A percentile compares a stretch with the other conserved stretches of the same genome.
These are phyloP conservation scores for Xylaria sp. DNA, from an alignment of 2,329 filamentous ascomycete species.

Conservation along the genomic window DNA sequence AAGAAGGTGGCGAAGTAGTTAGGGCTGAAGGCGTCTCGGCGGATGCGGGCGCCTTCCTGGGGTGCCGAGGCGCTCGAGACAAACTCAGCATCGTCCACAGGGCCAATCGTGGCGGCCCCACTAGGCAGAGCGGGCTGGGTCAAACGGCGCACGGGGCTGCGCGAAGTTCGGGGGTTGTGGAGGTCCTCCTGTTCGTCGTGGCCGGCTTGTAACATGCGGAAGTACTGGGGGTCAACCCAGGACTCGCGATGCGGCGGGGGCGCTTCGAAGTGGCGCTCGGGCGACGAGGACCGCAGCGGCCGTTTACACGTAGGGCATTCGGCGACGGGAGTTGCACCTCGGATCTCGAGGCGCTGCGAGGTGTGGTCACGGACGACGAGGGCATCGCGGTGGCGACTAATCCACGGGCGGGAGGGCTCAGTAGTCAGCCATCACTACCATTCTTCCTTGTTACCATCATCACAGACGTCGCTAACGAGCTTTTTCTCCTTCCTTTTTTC, in stretches of 20 bases:
- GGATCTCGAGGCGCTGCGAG: slow-evolving; percentile 86
- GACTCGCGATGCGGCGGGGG: slow-evolving; percentile 62
- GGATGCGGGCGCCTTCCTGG: slow-evolving; percentile 76
- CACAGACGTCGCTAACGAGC: background rate
- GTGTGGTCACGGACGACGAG: slow-evolving; percentile 90
- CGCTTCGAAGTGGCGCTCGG: slow-evolving; percentile 63
- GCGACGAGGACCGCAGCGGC: slow-evolving; percentile 65
- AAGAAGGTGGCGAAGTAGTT: slow-evolving; percentile 96
- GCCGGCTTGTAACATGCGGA: slow-evolving; percentile 83
- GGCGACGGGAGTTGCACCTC: slow-evolving; percentile 65
- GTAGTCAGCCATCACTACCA: slow-evolving; percentile 24
- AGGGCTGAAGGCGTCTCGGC: slow-evolving; percentile 86
- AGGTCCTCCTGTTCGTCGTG: slow-evolving; percentile 54
- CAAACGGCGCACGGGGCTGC: slow-evolving; percentile 66
- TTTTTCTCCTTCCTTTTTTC: background rate
- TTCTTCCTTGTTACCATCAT: background rate
- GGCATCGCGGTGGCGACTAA: slow-evolving; percentile 88
- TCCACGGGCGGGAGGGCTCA: background rate
- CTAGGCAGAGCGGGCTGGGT: slow-evolving; percentile 58
- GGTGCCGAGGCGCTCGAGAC: slow-evolving; percentile 64
- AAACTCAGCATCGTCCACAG: slow-evolving; percentile 59
- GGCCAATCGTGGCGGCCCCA: slow-evolving; percentile 42
- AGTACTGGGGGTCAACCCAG: slow-evolving; percentile 93
- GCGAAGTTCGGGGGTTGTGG: slow-evolving; percentile 55
- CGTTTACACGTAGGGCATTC: slow-evolving; percentile 94